Evolutionary conservation across 495 filamentous ascomycete species (phyloP), one percentile per base, ranked within the genome.

Genomic region (Talaromyces trachyspermus): DNA sequence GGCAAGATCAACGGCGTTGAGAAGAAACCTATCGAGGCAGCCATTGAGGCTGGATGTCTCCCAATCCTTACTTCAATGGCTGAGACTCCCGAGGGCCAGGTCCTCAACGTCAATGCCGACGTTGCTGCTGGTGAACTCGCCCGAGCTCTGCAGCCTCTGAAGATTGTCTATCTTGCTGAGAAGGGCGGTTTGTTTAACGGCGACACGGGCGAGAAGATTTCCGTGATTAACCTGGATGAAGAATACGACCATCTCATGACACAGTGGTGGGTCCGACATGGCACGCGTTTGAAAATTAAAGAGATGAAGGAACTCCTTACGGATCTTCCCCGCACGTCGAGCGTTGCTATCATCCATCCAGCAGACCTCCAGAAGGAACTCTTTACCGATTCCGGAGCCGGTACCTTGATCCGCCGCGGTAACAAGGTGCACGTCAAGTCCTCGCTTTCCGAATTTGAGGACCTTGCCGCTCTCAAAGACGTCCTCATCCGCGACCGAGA

Each of bases 11-110:
- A 86, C 46, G 80, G 87, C 40, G 89, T 98, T 52, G 86, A 97
- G 71, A 94, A 87, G 59, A 78, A 77, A 50, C 85, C 89, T 9
- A 95, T 98, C 62, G 85, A 95, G 71, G 84, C 86, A 36, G 86
- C 91, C 24, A 95, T 98, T 53, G 80, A 84, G 61, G 89, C 90
- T 27, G 88, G 91, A 52, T 95, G 89, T 58, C 76, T 98, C 12
- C 92, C 92, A 23, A 90, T 98, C 52, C 71, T 98, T 55, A 95
- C 92, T 14, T 96, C 90, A 37, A 96, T 96, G 86, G 94, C 91
- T 8, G 94, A 97, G 71, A 89, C 86, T 33, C 76, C 80, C 42
- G 89, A 95, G 50, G 94, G 94, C 11, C 92, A 96, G 68, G 84
- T 97, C 14, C 74, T 98, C 37, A 98, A 98, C 56, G 92, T 98